Evolutionary conservation across 108 stramenopile species (phyloP).

Genomic region (Cyclotella baltica): DNA sequence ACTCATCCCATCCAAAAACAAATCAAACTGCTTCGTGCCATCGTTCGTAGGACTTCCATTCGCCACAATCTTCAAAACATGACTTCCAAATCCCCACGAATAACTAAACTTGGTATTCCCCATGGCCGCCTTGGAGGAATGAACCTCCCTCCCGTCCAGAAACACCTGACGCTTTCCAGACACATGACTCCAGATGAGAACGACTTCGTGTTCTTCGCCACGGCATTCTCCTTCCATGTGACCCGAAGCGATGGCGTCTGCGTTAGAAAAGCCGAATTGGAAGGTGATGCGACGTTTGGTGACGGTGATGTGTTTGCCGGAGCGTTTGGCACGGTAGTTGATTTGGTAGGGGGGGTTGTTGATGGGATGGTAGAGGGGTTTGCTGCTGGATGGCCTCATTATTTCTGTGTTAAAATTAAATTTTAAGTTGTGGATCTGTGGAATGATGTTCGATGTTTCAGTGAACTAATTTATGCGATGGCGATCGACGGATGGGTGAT

Average conservation of each 20-base stretch:
- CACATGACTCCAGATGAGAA: slow-evolving; percentile 53
- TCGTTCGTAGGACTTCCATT: slow-evolving; percentile 50
- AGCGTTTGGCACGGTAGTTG: slow-evolving; percentile 51
- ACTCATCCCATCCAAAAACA: slow-evolving; percentile 78
- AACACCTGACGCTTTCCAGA: slow-evolving; percentile 53
- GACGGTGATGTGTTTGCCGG: slow-evolving; percentile 46
- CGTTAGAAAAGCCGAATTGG: slow-evolving; percentile 49
- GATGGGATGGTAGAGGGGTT: slow-evolving; percentile 42
- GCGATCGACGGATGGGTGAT: too few relatives aligned
- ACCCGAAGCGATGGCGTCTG: slow-evolving; percentile 42
- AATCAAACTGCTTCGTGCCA: slow-evolving; percentile 68
- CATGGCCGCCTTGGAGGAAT: slow-evolving; percentile 57
- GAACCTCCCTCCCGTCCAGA: slow-evolving; percentile 63
- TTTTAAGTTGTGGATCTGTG: too few relatives aligned
- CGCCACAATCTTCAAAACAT: slow-evolving; percentile 71
- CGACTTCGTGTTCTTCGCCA: slow-evolving; percentile 62
- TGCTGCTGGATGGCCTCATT: background rate
- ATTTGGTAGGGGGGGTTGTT: slow-evolving; percentile 57
- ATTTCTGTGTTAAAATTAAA: too few relatives aligned
- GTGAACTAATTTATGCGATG: too few relatives aligned
- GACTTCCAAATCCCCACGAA: slow-evolving; percentile 65
- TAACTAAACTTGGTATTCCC: slow-evolving; percentile 68
- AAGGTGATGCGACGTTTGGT: slow-evolving; percentile 55
- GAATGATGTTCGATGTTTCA: too few relatives aligned
- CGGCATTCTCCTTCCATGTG: slow-evolving; percentile 48